phyloP scores from a whole-genome alignment of 805 yeast genomes.

The Yarrowia porcina region DNA sequence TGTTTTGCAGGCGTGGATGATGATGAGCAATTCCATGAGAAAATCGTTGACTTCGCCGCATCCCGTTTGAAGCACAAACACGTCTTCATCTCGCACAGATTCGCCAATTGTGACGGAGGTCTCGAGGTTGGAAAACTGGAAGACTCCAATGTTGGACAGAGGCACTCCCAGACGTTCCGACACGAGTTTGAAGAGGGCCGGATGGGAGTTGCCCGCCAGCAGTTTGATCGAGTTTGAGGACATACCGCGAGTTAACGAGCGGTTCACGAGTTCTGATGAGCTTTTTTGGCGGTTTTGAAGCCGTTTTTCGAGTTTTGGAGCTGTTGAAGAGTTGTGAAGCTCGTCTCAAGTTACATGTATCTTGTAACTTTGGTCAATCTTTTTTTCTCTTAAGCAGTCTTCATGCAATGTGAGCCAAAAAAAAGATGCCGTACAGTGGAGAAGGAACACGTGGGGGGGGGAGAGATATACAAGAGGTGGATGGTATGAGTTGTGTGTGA shows the following conservation, averaged over 20 bases:
- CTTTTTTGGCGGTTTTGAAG: too few species aligned
- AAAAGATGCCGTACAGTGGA: constrained; percentile 12
- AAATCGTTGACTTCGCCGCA: constrained; percentile 81
- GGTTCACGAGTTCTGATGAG: too few species aligned
- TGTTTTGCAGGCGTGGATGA: constrained; percentile 92
- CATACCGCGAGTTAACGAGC: too few species aligned
- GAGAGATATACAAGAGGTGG: too few species aligned
- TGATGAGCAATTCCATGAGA: constrained; percentile 79
- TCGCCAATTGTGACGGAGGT: constrained; percentile 86
- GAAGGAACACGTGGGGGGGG: constrained; percentile 1
- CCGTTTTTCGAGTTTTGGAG: background rate
- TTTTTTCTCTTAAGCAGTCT: background rate
- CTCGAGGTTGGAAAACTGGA: constrained; percentile 83
- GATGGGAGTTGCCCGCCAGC: constrained; percentile 77
- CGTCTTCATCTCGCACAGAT: constrained; percentile 87
- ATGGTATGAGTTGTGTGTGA: too few species aligned
- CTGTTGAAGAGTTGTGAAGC: too few species aligned
- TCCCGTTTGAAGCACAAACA: constrained; percentile 80
- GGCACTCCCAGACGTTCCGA: constrained; percentile 63
- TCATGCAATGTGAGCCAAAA: constrained; percentile 15
- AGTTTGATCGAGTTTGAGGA: constrained; percentile 52
- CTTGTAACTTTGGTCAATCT: background rate
- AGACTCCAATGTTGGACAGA: constrained; percentile 72
- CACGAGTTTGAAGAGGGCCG: constrained; percentile 71
- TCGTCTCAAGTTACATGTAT: background rate